Conservation (phyloP, 2,329 filamentous ascomycete genomes). For the Thielaviopsis cerberus region DNA sequence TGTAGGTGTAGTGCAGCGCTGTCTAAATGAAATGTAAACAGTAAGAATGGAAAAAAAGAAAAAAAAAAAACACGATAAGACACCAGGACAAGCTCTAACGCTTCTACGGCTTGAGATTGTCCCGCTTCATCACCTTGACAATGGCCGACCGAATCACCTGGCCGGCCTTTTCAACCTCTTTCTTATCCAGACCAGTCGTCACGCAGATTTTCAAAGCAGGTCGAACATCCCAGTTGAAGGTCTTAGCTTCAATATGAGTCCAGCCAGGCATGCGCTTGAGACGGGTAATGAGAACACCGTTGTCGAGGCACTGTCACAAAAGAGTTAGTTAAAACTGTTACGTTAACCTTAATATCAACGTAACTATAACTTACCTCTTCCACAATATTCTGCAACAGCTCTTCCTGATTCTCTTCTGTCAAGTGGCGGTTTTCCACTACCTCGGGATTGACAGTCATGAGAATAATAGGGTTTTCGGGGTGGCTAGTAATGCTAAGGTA, state of each 20-base stretch:
- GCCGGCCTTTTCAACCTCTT: slow-evolving; percentile 90
- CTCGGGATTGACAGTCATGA: slow-evolving; percentile 68
- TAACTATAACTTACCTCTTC: slow-evolving; percentile 56
- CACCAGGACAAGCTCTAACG: neutral
- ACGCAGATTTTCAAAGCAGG: slow-evolving; percentile 84
- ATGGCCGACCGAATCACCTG: slow-evolving; percentile 77
- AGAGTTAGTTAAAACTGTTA: neutral
- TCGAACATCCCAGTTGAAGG: slow-evolving; percentile 48
- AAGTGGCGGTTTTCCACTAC: slow-evolving; percentile 54
- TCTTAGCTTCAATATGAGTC: slow-evolving; percentile 44
- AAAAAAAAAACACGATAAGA: neutral
- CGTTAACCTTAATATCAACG: neutral
- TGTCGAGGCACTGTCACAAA: slow-evolving; percentile 48
- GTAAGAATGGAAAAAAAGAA: neutral
- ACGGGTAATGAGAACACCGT: slow-evolving; percentile 75
- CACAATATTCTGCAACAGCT: slow-evolving; percentile 73
- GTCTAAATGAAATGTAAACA: neutral
- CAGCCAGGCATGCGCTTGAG: slow-evolving; percentile 60
- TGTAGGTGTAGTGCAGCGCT: neutral
- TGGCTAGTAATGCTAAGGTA: slow-evolving; percentile 74
- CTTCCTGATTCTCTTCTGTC: slow-evolving; percentile 59
- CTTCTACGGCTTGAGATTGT: slow-evolving; percentile 8
- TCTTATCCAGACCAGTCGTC: slow-evolving; percentile 71
- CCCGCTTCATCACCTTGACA: slow-evolving; percentile 68
- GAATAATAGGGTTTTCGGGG: slow-evolving; percentile 69